A percentile compares a stretch with the other conserved stretches of the same genome.
These are phyloP conservation scores for Phialocephala sp. DNA, from an alignment of 2,329 filamentous ascomycete species.

Conservation along the genomic window DNA sequence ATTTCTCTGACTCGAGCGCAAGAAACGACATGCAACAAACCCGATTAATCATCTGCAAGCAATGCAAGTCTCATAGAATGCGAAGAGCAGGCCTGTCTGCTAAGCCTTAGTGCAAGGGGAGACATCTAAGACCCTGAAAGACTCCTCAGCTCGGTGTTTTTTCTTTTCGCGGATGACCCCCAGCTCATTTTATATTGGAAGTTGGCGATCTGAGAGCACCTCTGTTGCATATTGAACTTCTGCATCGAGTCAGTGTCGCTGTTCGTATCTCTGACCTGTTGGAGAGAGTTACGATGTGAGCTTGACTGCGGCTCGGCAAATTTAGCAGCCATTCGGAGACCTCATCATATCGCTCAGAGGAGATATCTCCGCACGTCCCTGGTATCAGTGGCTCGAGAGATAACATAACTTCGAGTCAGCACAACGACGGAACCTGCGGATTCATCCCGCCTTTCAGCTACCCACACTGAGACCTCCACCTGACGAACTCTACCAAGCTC, in stretches of 20 bases:
- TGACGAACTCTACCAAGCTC: neutral
- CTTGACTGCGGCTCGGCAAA: neutral
- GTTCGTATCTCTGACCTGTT: neutral
- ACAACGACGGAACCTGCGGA: neutral
- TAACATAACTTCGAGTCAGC: neutral
- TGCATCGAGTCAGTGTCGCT: neutral
- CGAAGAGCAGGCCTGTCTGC: neutral
- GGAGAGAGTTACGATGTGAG: neutral
- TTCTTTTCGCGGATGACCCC: neutral
- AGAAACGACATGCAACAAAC: conserved; percentile 1
- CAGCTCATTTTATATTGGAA: neutral
- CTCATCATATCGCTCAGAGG: neutral
- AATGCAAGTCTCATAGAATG: neutral
- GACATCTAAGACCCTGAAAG: neutral
- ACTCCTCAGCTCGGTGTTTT: neutral
- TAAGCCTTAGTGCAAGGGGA: neutral
- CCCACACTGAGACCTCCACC: neutral
- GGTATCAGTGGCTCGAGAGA: neutral
- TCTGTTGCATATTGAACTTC: conserved; percentile 1
- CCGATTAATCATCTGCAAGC: neutral
- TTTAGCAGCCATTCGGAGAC: neutral
- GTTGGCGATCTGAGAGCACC: neutral
- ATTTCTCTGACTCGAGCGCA: neutral
- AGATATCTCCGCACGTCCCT: neutral
- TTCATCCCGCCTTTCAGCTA: neutral